Conservation (phyloP, 2,329 filamentous ascomycete species). For the Trichothecium roseum region DNA sequence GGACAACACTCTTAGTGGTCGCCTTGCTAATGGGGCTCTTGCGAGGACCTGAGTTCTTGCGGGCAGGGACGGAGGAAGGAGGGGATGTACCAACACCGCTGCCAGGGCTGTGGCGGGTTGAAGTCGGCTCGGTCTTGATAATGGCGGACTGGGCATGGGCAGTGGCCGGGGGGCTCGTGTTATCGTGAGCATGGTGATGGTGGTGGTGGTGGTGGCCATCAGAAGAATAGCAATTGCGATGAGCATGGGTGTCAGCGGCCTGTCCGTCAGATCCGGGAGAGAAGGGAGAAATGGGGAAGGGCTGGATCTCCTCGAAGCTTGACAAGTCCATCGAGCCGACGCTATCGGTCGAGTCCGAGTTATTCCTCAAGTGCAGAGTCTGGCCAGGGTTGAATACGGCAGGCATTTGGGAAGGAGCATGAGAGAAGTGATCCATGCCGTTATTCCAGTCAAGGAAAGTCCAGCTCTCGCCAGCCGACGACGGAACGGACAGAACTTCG, state of each 20-base stretch:
- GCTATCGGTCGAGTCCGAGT: conserved; percentile 76
- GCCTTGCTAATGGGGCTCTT: conserved; percentile 75
- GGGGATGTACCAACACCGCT: conserved; percentile 51
- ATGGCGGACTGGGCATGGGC: conserved; percentile 32
- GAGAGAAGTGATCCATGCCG: conserved; percentile 50
- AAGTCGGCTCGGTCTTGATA: conserved; percentile 31
- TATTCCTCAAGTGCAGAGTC: conserved; percentile 77
- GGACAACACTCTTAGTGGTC: conserved; percentile 68
- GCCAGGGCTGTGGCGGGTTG: conserved; percentile 49
- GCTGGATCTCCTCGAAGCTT: conserved; percentile 70
- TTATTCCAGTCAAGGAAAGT: conserved; percentile 66
- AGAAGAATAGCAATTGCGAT: conserved; percentile 52
- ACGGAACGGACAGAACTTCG: conserved; percentile 73
- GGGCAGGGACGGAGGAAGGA: conserved; percentile 48
- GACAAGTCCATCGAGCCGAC: conserved; percentile 55
- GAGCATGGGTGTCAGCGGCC: conserved; percentile 47
- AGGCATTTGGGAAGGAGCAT: conserved; percentile 39
- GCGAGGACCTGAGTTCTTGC: conserved; percentile 60
- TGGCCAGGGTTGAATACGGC: conserved; percentile 89
- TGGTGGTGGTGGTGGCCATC: conserved; percentile 37
- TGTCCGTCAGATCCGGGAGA: conserved; percentile 75
- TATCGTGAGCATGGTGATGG: conserved; percentile 26
- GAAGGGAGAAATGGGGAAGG: conserved; percentile 66
- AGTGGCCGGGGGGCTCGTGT: conserved; percentile 61
- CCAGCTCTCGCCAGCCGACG: conserved; percentile 83